Evolutionary conservation across 2,329 filamentous ascomycete genomes (phyloP).

Genomic region (Monilinia fructigena): DNA sequence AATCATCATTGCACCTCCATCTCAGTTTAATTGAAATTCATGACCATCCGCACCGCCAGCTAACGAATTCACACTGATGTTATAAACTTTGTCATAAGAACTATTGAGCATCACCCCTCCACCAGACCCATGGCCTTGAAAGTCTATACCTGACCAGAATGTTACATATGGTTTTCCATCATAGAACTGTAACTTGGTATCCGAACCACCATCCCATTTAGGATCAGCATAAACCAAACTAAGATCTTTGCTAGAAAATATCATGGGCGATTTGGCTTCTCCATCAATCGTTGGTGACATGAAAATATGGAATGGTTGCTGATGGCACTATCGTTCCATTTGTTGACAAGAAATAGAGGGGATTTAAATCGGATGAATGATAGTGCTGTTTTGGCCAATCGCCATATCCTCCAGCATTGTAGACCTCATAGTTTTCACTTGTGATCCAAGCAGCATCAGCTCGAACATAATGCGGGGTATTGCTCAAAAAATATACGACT

Average conservation of each 20-base stretch:
- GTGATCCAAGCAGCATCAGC: slow-evolving; percentile 16
- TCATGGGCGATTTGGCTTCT: slow-evolving; percentile 3
- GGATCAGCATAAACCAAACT: slow-evolving; percentile 17
- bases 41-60: slow-evolving; percentile 17
- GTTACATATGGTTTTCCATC: slow-evolving; percentile 14
- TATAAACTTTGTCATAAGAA: slow-evolving; percentile 2
- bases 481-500: background rate
- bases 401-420: slow-evolving; percentile 12
- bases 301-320: slow-evolving; percentile 21
- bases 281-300: slow-evolving; percentile 11
- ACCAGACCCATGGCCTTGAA: slow-evolving; percentile 16
- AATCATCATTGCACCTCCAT: slow-evolving; percentile 18
- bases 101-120: slow-evolving; percentile 16
- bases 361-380: slow-evolving; percentile 14
- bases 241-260: slow-evolving; percentile 19
- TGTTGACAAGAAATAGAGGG: slow-evolving; percentile 17
- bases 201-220: slow-evolving; percentile 12
- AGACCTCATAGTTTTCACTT: slow-evolving; percentile 9
- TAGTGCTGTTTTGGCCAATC: slow-evolving; percentile 15
- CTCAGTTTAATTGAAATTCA: background rate
- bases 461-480: slow-evolving; percentile 7
- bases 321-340: slow-evolving; percentile 12
- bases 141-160: slow-evolving; percentile 18
- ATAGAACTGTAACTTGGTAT: slow-evolving; percentile 14
- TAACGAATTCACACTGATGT: slow-evolving; percentile 4